Evolutionary conservation across 169 alveolate species (phyloP).

Genomic region (Fabrea salina): DNA sequence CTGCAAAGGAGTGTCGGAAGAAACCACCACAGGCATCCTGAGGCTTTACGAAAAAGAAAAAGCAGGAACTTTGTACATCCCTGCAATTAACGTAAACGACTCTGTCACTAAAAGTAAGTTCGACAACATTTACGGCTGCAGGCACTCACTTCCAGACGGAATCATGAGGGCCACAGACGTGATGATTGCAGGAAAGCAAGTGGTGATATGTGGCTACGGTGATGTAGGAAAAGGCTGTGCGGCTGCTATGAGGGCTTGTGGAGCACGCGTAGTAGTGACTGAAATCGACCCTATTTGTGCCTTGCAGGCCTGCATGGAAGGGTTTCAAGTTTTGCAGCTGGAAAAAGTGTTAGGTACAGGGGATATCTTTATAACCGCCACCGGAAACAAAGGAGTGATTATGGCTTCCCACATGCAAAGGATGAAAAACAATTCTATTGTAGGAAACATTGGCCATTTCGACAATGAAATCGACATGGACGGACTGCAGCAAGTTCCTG

Average conservation of each 20-base stretch:
- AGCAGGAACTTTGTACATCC: constrained; percentile 87
- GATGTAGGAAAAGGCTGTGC: constrained; percentile 99
- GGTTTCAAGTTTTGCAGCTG: constrained; percentile 90
- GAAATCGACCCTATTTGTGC: constrained; percentile 99
- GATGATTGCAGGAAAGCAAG: constrained; percentile 96
- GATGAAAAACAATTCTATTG: constrained; percentile 96
- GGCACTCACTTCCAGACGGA: constrained; percentile 97
- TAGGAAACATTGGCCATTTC: constrained; percentile 95
- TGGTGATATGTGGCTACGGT: constrained; percentile 96
- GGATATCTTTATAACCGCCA: constrained; percentile 94
- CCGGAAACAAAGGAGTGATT: constrained; percentile 94
- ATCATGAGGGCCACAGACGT: constrained; percentile 97
- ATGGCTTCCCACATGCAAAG: constrained; percentile 90
- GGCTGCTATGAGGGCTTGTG: constrained; percentile 94
- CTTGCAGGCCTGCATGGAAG: constrained; percentile 97
- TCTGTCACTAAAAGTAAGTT: constrained; percentile 96
- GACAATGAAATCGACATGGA: constrained; percentile 96
- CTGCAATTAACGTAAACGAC: constrained; percentile 95
- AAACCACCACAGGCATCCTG: constrained; percentile 98
- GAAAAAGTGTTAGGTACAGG: constrained; percentile 89
- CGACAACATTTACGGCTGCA: constrained; percentile 97
- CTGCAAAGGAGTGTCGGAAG: constrained; percentile 95
- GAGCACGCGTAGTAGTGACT: constrained; percentile 95
- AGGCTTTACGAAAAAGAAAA: constrained; percentile 88
- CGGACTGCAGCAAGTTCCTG: constrained; percentile 88